Percentiles rank a stretch among this genome's conserved stretches.
These are phyloP conservation scores for Solanum bulbocastanum DNA, from an alignment of 257 asterid species.

Conservation along the genomic window DNA sequence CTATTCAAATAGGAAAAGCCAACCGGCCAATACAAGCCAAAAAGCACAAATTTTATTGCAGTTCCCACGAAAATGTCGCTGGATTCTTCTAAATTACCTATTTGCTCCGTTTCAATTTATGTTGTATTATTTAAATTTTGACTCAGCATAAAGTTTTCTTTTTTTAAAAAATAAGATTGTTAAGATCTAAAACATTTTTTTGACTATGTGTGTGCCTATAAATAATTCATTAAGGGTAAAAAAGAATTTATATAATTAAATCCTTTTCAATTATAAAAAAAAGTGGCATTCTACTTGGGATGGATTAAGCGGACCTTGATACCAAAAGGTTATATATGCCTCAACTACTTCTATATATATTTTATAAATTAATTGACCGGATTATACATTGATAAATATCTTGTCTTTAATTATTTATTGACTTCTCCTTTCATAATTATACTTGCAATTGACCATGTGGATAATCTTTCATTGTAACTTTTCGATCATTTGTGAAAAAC, in stretches of 20 bases:
- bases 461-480: background rate
- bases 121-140: too few species aligned
- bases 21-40: background rate
- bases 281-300: too few species aligned
- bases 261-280: too few species aligned
- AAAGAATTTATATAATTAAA: too few species aligned
- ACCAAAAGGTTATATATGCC: too few species aligned
- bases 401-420: background rate
- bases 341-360: background rate
- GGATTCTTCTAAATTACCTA: background rate
- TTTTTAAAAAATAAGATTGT: too few species aligned
- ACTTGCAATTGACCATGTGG: rapidly evolving
- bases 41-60: background rate
- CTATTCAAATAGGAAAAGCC: background rate
- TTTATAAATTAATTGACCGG: background rate
- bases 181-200: background rate
- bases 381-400: background rate
- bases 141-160: rapidly evolving
- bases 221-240: background rate
- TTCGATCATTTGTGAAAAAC: background rate
- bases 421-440: background rate
- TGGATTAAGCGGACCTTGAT: too few species aligned
- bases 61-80: background rate
- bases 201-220: background rate
- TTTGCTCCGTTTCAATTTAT: background rate